Evolutionary conservation across 345 rosid genomes (phyloP), one percentile per base, ranked within the genome.

Genomic region (Orychophragmus violaceus): DNA sequence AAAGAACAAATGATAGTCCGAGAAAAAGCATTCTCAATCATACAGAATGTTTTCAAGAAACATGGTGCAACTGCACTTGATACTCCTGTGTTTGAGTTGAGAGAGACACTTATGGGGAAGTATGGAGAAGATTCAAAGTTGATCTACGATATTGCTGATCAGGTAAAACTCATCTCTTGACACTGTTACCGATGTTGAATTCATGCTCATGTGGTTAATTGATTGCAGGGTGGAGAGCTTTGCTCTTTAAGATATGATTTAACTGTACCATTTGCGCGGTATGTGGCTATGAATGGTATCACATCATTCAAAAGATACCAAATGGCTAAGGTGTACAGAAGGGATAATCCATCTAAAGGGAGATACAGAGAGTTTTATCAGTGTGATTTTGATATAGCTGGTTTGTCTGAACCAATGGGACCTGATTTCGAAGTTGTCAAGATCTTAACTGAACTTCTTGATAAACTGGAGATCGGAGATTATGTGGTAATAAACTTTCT

Each of bases 351-450:
- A 35, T 83, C 97, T 32, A 91, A 88, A 76, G 97, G 96, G 49
- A 81, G 99, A 77, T 94, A 79, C 66, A 86, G 93, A n/a, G 97
- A 94, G 85, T 94, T 94, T 74, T 94, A 88, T 71, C 99, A 90
- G 55, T 94, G 99, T 69, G 97, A 88, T 75, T 87, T 90, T 68
- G 99, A 94, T 75, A 87, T 94, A 52, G 97, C 97, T 70, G 99
- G 99, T 19, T 81, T 76, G 69, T 85, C 72, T 59, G 91, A 83
- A 80, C 85, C 81, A 68, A 94, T 91, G 97, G 96, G 93, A 56
- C 99, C 97, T 4, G 99, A 94, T 66, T 90, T 82, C 49, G 99
- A 94, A 84, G 76, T 87, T 35, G 56, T 90, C 58, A 82, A 83
- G 78, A 79, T 87, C 41, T 71, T 90, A 77, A 85, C 87, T 1